phyloP scores from a whole-genome alignment of 2,329 filamentous ascomycete species.

The Polytolypa hystricis region DNA sequence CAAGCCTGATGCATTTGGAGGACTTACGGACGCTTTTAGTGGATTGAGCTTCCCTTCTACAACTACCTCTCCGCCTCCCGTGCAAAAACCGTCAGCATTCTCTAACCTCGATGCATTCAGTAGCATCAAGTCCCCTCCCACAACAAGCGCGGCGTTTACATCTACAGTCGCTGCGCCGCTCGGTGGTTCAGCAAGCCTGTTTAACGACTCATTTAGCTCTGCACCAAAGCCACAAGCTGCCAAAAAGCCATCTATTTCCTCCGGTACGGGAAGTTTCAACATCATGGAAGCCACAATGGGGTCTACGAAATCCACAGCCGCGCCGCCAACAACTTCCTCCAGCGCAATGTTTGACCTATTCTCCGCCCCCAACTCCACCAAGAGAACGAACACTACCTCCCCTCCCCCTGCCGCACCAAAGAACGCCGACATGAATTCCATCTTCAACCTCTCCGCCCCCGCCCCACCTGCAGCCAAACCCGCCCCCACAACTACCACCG shows the following conservation, averaged over 20 bases:
- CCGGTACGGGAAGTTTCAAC: slow-evolving; percentile 34
- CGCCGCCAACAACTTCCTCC: slow-evolving; percentile 47
- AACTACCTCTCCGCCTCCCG: slow-evolving; percentile 34
- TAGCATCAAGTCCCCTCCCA: slow-evolving; percentile 31
- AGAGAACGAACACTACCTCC: slow-evolving; percentile 29
- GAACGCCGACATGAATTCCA: slow-evolving; percentile 45
- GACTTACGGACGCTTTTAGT: slow-evolving; percentile 72
- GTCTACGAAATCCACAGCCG: slow-evolving; percentile 32
- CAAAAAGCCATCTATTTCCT: slow-evolving; percentile 41
- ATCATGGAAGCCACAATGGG: slow-evolving; percentile 12
- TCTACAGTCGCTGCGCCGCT: slow-evolving; percentile 36
- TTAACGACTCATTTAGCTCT: slow-evolving; percentile 42
- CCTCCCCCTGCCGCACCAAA: slow-evolving; percentile 28
- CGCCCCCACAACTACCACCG: slow-evolving; percentile 19
- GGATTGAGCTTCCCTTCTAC: slow-evolving; percentile 50
- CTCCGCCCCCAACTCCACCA: slow-evolving; percentile 34
- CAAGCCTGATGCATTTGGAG: slow-evolving; percentile 44
- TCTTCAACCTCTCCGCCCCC: slow-evolving; percentile 66
- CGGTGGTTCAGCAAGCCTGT: slow-evolving; percentile 32
- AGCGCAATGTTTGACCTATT: slow-evolving; percentile 75
- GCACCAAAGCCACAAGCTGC: slow-evolving; percentile 42
- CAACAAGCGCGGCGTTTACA: too few species aligned
- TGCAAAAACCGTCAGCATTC: slow-evolving; percentile 15
- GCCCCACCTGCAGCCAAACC: slow-evolving; percentile 23
- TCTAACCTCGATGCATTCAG: slow-evolving; percentile 15